Conservation (phyloP, 495 filamentous ascomycete genomes). For the Gamarada debralockiae region DNA sequence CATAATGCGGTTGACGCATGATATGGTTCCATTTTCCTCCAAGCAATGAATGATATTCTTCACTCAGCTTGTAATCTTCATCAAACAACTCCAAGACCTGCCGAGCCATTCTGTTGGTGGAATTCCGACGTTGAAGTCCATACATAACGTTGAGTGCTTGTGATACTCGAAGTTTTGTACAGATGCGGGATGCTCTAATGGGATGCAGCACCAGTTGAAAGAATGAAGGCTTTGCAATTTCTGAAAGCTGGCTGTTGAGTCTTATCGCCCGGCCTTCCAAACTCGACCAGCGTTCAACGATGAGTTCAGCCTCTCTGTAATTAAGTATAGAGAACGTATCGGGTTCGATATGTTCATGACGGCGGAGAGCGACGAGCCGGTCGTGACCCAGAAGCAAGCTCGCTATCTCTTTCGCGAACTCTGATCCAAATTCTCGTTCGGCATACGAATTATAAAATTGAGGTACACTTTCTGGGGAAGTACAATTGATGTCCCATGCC, state of each 20-base stretch:
- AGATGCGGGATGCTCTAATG: conserved; percentile 53
- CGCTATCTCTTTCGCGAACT: conserved; percentile 44
- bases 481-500: conserved; percentile 57
- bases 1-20: conserved; percentile 41
- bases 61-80: conserved; percentile 56
- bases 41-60: conserved; percentile 56
- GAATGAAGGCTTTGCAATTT: conserved; percentile 48
- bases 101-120: conserved; percentile 57
- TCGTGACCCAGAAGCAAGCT: conserved; percentile 55
- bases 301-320: conserved; percentile 63
- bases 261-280: conserved; percentile 47
- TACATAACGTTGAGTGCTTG: conserved; percentile 59
- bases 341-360: conserved; percentile 63
- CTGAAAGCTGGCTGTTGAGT: conserved; percentile 47
- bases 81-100: conserved; percentile 54
- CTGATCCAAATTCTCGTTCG: conserved; percentile 52
- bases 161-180: conserved; percentile 55
- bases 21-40: conserved; percentile 71
- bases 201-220: conserved; percentile 69
- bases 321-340: conserved; percentile 62
- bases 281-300: conserved; percentile 57
- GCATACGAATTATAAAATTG: conserved; percentile 53
- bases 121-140: conserved; percentile 59
- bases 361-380: conserved; percentile 57
- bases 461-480: conserved; percentile 42